Conservation (phyloP, 306 rosid genomes). For the Parietaria judaica region DNA sequence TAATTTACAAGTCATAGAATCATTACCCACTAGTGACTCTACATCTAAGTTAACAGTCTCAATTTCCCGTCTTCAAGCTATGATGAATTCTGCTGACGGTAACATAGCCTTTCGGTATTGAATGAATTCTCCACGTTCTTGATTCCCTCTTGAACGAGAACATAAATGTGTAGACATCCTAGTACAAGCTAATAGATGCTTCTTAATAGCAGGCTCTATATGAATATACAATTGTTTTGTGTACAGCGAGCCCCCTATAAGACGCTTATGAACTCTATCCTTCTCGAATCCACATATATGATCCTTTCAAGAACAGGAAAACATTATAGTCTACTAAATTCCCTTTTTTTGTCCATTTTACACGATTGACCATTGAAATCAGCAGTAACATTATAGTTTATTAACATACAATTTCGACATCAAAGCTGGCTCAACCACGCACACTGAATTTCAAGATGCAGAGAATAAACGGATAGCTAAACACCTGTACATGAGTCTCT, state of each 20-base stretch:
- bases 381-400: not conserved
- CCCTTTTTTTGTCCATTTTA: conserved; percentile 16
- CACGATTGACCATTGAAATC: conserved; percentile 12
- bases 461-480: conserved; percentile 29
- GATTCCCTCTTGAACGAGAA: not conserved
- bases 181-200: not conserved
- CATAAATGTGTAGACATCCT: not conserved
- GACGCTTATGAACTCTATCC: conserved; percentile 6
- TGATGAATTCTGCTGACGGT: not conserved
- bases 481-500: conserved; percentile 99
- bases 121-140: not conserved
- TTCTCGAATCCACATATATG: conserved; percentile 11
- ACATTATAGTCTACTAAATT: not conserved
- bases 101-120: not conserved
- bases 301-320: conserved; percentile 17
- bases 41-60: not conserved
- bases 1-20: not conserved
- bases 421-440: conserved; percentile 11
- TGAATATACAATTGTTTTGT: not conserved
- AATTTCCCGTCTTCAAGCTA: conserved; percentile 1
- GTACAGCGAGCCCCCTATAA: conserved; percentile 9
- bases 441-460: conserved; percentile 14
- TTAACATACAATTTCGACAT: conserved; percentile 10
- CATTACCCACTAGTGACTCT: not conserved
- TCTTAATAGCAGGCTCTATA: not conserved